phyloP scores from a whole-genome alignment of 257 asterid genomes.

The Penstemon newberryi region DNA sequence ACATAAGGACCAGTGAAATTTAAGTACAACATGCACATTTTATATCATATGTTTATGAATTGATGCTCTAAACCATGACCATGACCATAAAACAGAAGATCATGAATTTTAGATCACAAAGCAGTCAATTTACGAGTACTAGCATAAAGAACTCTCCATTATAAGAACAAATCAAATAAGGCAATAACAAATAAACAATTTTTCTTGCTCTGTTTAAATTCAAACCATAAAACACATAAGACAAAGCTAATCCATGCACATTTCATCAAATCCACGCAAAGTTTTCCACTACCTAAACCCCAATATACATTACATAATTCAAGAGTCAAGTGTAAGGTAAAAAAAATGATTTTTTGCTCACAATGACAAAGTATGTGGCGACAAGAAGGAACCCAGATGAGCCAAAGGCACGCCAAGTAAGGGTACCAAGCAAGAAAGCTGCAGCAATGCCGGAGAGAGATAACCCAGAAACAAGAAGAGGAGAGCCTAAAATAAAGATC shows the following conservation, averaged over 20 bases:
- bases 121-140: background rate
- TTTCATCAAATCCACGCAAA: background rate
- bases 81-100: background rate
- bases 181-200: background rate
- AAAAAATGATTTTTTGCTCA: slow-evolving; percentile 40
- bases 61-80: background rate
- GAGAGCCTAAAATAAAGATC: slow-evolving; percentile 71
- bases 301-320: background rate
- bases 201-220: background rate
- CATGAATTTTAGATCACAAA: background rate
- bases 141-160: background rate
- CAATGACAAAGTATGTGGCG: slow-evolving; percentile 77
- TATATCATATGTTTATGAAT: background rate
- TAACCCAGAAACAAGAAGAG: slow-evolving; percentile 69
- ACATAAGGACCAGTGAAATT: background rate
- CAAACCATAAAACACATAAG: background rate
- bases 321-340: background rate
- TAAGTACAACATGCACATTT: background rate
- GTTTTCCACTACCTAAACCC: background rate
- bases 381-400: slow-evolving; percentile 79
- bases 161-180: slow-evolving; percentile 14
- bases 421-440: slow-evolving; percentile 91
- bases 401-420: slow-evolving; percentile 92
- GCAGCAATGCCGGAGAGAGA: slow-evolving; percentile 77
- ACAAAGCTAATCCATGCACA: background rate